These are phyloP conservation scores for Cymbidium sinense DNA, from an alignment of 106 monocot genomes.

Conservation along the genomic window DNA sequence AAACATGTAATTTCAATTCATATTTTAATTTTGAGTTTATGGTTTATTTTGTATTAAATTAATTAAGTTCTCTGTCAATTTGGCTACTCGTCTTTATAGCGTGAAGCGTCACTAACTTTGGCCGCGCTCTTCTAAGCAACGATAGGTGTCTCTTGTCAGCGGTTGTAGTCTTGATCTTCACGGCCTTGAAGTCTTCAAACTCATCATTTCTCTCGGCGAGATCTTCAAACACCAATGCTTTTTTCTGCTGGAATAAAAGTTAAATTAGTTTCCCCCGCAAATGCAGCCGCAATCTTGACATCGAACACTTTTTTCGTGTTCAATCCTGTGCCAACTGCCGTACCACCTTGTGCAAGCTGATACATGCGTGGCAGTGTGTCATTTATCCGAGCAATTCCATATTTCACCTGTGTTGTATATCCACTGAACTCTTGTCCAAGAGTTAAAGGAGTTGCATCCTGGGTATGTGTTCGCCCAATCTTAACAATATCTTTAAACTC, in stretches of 20 bases:
- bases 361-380: conserved; percentile 85
- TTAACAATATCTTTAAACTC: conserved; percentile 98
- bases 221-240: conserved; percentile 95
- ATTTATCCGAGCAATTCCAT: conserved; percentile 70
- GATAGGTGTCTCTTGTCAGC: too few species aligned
- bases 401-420: conserved; percentile 89
- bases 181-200: too few species aligned
- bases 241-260: conserved; percentile 93
- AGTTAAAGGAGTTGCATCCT: conserved; percentile 95
- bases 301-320: conserved; percentile 98
- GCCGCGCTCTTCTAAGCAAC: too few species aligned
- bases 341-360: conserved; percentile 99
- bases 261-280: conserved; percentile 71
- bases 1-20: too few species aligned
- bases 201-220: too few species aligned
- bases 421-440: conserved; percentile 99
- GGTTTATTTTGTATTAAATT: too few species aligned
- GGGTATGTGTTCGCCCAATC: conserved; percentile 96
- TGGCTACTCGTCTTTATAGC: too few species aligned
- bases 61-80: too few species aligned
- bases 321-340: conserved; percentile 96
- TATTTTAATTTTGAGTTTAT: too few species aligned
- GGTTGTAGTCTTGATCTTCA: too few species aligned
- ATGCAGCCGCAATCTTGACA: conserved; percentile 77
- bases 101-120: too few species aligned